Percentiles rank a stretch among this genome's conserved stretches.
phyloP scores from a whole-genome alignment of 2,329 filamentous ascomycete genomes.

The Beauveria australis region DNA sequence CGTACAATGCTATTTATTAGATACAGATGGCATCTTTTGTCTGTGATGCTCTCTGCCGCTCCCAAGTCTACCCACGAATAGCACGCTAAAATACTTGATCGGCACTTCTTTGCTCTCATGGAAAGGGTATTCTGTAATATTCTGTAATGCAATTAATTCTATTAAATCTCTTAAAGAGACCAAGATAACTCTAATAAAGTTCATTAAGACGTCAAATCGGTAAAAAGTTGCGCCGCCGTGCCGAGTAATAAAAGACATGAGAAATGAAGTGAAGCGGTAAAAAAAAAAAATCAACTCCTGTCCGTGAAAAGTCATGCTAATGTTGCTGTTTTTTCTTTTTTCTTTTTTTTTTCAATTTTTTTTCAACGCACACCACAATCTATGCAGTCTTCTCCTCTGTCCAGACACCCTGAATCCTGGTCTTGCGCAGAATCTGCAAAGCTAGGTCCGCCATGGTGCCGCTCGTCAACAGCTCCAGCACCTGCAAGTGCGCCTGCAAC shows the following conservation, averaged over 20 bases:
- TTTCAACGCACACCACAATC: background rate
- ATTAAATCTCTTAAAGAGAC: background rate
- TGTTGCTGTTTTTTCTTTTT: background rate
- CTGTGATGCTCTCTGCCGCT: too few relatives aligned
- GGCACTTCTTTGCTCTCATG: too few relatives aligned
- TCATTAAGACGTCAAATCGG: too few relatives aligned
- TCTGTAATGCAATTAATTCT: too few relatives aligned
- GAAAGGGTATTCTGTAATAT: too few relatives aligned
- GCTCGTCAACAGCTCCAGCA: constrained; percentile 43
- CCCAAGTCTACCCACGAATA: too few relatives aligned
- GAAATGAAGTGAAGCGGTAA: background rate
- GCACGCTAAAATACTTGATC: too few relatives aligned
- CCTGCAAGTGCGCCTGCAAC: constrained; percentile 42
- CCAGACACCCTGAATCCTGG: constrained; percentile 17
- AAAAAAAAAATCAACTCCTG: background rate
- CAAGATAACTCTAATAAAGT: background rate
- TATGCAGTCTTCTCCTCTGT: constrained; percentile 3
- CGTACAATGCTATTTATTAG: too few relatives aligned
- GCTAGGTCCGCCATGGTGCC: constrained; percentile 22
- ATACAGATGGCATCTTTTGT: too few relatives aligned
- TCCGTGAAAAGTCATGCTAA: background rate
- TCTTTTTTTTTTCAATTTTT: background rate
- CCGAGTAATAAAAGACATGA: background rate
- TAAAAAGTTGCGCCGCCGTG: background rate
- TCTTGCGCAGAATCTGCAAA: constrained; percentile 18